Evolutionary conservation across 345 rosid genomes (phyloP).

Genomic region (Arabidopsis suecica): DNA sequence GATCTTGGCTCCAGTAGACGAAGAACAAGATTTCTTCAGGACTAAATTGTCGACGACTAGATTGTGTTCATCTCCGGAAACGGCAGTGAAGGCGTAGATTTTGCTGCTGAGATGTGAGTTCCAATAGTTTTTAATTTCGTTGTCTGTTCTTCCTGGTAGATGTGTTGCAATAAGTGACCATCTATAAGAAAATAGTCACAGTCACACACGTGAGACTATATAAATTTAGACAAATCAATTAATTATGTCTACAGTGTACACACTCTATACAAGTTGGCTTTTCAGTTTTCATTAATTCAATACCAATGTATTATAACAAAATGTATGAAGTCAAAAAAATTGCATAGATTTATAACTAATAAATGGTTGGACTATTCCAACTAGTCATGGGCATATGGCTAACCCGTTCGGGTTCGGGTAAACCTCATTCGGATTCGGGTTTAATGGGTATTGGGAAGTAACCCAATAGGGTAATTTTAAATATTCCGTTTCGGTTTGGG

Average conservation of each 20-base stretch:
- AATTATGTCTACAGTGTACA: background rate
- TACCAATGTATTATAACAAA: background rate
- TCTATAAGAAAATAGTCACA: conserved; percentile 40
- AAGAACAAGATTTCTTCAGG: conserved; percentile 14
- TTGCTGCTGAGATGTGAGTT: conserved; percentile 79
- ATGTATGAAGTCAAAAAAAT: background rate
- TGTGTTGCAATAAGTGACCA: conserved; percentile 89
- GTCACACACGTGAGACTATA: conserved; percentile 9
- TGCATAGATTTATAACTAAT: background rate
- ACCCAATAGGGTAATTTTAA: too few relatives aligned
- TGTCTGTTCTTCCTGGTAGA: conserved; percentile 85
- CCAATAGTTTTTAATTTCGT: conserved; percentile 94
- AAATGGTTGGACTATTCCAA: background rate
- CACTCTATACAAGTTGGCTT: background rate
- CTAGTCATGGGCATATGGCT: too few relatives aligned
- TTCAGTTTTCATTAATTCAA: background rate
- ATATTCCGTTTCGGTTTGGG: too few relatives aligned
- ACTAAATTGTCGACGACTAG: background rate
- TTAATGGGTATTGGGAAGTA: too few relatives aligned
- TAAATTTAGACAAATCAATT: background rate
- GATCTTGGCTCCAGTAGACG: conserved; percentile 20
- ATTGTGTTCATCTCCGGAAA: conserved; percentile 9
- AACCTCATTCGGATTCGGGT: too few relatives aligned
- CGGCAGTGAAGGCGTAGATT: conserved; percentile 51
- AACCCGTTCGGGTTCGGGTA: too few relatives aligned